Percentiles rank a stretch among this genome's conserved stretches.
These are phyloP conservation scores for Poa pratensis DNA, from an alignment of 176 grass and related monocot genomes.

Conservation along the genomic window DNA sequence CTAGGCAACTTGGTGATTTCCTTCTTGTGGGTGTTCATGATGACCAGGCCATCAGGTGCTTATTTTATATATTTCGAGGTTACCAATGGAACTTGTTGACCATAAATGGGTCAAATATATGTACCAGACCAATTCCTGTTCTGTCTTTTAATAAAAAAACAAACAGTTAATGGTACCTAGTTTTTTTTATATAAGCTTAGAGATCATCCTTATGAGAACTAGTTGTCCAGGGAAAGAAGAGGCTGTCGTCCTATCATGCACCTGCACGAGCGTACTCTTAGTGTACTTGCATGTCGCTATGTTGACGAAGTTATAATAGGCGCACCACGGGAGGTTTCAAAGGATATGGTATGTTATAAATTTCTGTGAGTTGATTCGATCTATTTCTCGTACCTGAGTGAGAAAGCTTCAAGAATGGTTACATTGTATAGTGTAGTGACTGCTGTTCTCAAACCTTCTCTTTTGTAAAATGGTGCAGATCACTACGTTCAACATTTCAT, in stretches of 20 bases:
- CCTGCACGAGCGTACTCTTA: conserved; percentile 91
- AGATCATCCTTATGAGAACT: conserved; percentile 36
- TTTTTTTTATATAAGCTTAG: conserved; percentile 19
- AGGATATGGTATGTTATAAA: conserved; percentile 78
- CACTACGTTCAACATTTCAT: conserved; percentile 83
- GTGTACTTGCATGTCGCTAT: conserved; percentile 91
- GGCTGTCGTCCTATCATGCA: conserved; percentile 77
- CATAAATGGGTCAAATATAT: conserved; percentile 1
- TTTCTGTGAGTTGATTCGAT: conserved; percentile 16
- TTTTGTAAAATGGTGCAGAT: conserved; percentile 56
- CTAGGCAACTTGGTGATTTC: conserved; percentile 92
- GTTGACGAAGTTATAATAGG: conserved; percentile 99
- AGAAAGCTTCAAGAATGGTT: background rate
- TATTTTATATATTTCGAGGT: conserved; percentile 19
- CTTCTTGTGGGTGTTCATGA: conserved; percentile 93
- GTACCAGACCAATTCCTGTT: background rate
- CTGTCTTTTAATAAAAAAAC: background rate
- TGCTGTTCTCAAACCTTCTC: conserved; percentile 4
- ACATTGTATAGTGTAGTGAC: background rate
- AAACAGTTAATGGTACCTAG: conserved; percentile 24
- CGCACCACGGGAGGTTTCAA: conserved; percentile 88
- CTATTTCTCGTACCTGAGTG: conserved; percentile 19
- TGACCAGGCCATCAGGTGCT: conserved; percentile 78
- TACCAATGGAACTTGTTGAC: conserved; percentile 18
- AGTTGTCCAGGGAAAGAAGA: conserved; percentile 74